phyloP scores from a whole-genome alignment of 73 alveolate genomes.

The Uronychia binucleata region DNA sequence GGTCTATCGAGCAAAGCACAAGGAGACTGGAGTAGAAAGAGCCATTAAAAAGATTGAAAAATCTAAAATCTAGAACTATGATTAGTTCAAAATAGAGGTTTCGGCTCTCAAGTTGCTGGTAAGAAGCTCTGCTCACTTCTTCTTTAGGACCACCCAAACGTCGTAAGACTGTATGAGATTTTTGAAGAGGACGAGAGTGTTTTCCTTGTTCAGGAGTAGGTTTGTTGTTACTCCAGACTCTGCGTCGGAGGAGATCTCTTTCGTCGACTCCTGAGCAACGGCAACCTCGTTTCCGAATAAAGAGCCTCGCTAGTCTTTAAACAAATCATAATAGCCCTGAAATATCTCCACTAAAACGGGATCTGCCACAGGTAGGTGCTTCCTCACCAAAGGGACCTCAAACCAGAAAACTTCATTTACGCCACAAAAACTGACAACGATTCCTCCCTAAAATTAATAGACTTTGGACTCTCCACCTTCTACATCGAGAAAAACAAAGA shows the following conservation, averaged over 20 bases:
- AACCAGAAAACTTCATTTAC: conserved; percentile 30
- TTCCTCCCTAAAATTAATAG: conserved; percentile 40
- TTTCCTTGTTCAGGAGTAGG: conserved; percentile 79
- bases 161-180: conserved; percentile 70
- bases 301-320: conserved; percentile 66
- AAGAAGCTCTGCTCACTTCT: too few relatives aligned
- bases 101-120: conserved; percentile 10
- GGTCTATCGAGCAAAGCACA: not conserved
- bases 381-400: too few relatives aligned
- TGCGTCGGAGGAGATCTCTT: conserved; percentile 96
- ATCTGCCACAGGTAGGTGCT: conserved; percentile 26
- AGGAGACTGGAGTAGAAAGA: not conserved
- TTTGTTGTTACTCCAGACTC: conserved; percentile 23
- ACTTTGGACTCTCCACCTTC: conserved; percentile 46
- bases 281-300: conserved; percentile 77
- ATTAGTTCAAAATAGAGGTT: conserved; percentile 12
- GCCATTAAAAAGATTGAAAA: conserved; percentile 2
- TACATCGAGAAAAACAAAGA: not conserved
- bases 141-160: conserved; percentile 83
- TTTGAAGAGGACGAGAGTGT: conserved; percentile 67
- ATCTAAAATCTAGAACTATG: not conserved
- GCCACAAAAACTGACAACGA: not conserved
- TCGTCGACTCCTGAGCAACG: conserved; percentile 75
- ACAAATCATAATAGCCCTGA: conserved; percentile 16
- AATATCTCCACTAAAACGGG: conserved; percentile 15